Base-by-base conservation (phyloP, 2,329 filamentous ascomycete species). In the Hirsutella minnesotensis region DNA sequence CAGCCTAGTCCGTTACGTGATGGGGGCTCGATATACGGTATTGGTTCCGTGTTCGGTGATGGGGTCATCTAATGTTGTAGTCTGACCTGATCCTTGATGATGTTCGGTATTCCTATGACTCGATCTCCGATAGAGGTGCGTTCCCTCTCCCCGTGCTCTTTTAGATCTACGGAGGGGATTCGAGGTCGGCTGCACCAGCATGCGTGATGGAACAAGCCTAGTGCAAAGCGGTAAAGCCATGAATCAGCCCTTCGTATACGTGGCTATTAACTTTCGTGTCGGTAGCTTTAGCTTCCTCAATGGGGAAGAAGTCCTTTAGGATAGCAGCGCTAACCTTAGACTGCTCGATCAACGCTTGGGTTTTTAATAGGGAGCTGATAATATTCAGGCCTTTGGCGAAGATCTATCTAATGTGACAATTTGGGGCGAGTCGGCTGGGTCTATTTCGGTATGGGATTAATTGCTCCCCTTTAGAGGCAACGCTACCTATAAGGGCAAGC, bases 351-450 rank as follows among this genome's bases (percentile, higher is more conserved):
- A 89, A 53, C 70, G 82, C 29, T 68, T 83, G 49, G 84, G 75
- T 0, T 66, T 90, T 7, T 64, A 88, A 56, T 90, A 85, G 85
- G 74, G 85, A 1, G 77, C 81, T 8, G 82, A 86, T 51, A 86
- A 89, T 50, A 86, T 90, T 44, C 77, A 66, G 1, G 69, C 76
- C 0, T 94, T 92, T 55, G 86, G 86, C 9, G 86, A 86, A 12
- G 84, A 90, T 56, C 80, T 83, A 0, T 67, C 69, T 15, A 83
- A 83, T 57, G 83, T 89, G 5, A 89, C 83, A 0, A 81, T 90
- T 46, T 87, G 81, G 80, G 85, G 85, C 22, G 79, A 89, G 56
- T 79, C 73, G 2, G 80, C 82, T 0, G 81, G 81, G 0, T 66
- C 77, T 13, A 86, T 88, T 47, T 87, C 82, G 0, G 82, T 86